Evolutionary conservation across 768 basidiomycete species (phyloP), one percentile per base, ranked within the genome.

Genomic region (Tricholoma furcatifolium): DNA sequence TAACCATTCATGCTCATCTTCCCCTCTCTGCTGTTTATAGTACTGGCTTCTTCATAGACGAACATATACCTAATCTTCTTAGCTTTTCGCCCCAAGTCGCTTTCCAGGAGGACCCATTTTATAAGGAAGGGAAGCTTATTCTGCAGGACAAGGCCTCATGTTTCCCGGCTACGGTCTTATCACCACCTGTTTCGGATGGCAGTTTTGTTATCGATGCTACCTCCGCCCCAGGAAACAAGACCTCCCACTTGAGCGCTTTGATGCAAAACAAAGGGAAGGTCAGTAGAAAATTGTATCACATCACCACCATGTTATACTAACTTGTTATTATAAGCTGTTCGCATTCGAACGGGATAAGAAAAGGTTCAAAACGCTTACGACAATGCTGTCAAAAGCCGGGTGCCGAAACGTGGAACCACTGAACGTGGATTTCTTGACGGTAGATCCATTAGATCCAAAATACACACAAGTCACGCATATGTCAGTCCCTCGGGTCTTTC

Each of bases 71-170:
- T 2, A 79, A 93, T 63, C 83, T 97, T 20, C 78, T 98, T 41
- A 72, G 85, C 36, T 93, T 96, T 64, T 78, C 85, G 49, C 85
- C 91, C 8, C 73, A 74, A 54, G 67, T 73, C 11, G 74, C 83
- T 40, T 83, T 96, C 55, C 83, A 83, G n/a, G 78, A 82, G 30
- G 85, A 93, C 56, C 70, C 77, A 2, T 78, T 84, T 18, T 97
- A 94, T 70, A 75, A 75, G 58, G 72, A 80, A 30, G 93, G 94
- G 23, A 90, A 85, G 53, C 72, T 98, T 31, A 95, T 99, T 55
- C 73, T 98, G 6, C 97, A 99, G 69, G 97, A 99, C 69, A 98
- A 98, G 66, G 96, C 97, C 17, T 96, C 93, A 51, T 99, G 97
- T 70, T 93, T 99, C 67, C 93, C 97, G 15, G 93, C 96, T 0